Evolutionary conservation across 495 filamentous ascomycete species (phyloP), one percentile per base, ranked within the genome.

Genomic region (Lindgomyces ingoldianus): DNA sequence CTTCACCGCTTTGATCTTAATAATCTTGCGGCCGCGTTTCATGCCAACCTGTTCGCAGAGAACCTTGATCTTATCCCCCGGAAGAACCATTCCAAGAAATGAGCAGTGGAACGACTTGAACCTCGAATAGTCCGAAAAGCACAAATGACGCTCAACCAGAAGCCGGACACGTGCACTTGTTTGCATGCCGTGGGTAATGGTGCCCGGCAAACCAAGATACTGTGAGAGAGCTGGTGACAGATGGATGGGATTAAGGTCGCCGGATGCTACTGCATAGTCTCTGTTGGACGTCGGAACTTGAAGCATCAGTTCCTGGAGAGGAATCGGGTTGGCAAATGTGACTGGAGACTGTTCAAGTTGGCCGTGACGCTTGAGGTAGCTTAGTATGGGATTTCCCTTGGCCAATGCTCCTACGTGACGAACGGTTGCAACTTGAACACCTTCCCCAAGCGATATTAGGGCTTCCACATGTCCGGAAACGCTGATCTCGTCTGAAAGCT

Each of bases 111-210:
- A 98, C 69, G 93, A 96, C 67, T 95, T 88, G 49, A 98, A 94
- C 65, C 95, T 93, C 52, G 94, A 93, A 65, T 96, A 86, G 74
- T 97, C 93, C 79, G 98, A 98, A 79, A 98, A 93, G 21, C 95
- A 94, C 26, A 95, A 94, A 94, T 95, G 97, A 10, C 93, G 97
- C 81, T 98, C 94, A 3, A 98, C 93, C n/a, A 97, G 79, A 74
- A 91, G 91, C 52, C 94, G 88, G 16, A 98, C 94, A 22, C 94
- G 91, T 54, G 94, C 94, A 78, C 93, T 97, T 3, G 92, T 90
- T 82, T 98, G 98, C 94, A 98, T 98, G 62, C 94, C 94, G 74
- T 98, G 93, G 1, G 93, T 97, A 74, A 98, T 98, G 30, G 93
- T 98, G 36, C 93, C 93, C 0, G 90, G 91, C 19, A 98, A 85